Evolutionary conservation across 768 basidiomycete genomes (phyloP), one percentile per base, ranked within the genome.

Genomic region (Mycena kentingensis): DNA sequence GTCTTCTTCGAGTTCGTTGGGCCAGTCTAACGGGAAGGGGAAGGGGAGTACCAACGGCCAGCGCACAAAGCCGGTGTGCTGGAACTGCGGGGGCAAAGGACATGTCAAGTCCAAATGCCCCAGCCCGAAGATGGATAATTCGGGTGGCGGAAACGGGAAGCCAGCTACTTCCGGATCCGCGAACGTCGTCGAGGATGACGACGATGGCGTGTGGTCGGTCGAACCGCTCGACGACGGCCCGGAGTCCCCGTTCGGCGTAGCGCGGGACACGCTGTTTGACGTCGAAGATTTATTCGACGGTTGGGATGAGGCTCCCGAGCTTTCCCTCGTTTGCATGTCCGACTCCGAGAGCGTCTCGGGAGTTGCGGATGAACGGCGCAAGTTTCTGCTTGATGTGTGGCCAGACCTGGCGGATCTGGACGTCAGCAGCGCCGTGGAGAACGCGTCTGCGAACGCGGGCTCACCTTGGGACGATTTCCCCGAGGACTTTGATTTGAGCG

Each of bases 21-120:
- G 35, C 8, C n/a, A 21, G 8, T 7, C 31, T 8, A 32, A 15
- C 13, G 8, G 10, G 5, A 8, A 13, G 4, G 27, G 47, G 10
- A 34, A 10, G 29, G 48, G 36, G 24, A 46, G 32, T 10, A 22
- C 8, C 13, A 39, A 39, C 37, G 18, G 19, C 18, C 48, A 49
- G 25, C 48, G 48, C 36, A 34, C 48, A 25, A 49, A 47, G 46
- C 46, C 51, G 5, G 49, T 46, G 11, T 71, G 69, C 52, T 70
- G 62, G 62, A 67, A 61, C 13, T 73, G 70, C 51, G 60, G 64
- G 2, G 49, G 61, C 34, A 54, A 60, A 21, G 67, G 63, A 1
- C 69, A 72, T 37, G 52, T 60, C 22, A 22, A 61, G 25, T 32
- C 45, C 22, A 59, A 69, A 11, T 70, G 68, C 51, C 63, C 57